Base-by-base conservation (phyloP, 495 filamentous ascomycete species). In the Tuber magnatum region DNA sequence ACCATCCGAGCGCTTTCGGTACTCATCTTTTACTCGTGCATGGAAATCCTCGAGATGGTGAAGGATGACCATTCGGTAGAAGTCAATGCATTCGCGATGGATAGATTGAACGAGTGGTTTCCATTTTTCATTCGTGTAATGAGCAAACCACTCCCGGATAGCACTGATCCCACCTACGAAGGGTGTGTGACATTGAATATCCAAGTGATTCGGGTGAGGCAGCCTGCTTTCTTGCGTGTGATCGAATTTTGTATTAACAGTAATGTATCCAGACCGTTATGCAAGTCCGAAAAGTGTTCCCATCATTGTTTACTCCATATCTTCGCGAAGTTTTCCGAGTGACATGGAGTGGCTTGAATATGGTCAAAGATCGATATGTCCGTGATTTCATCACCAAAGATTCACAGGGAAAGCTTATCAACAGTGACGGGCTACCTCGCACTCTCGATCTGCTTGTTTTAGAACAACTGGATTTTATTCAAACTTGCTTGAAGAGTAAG, bases 41-140 rank as follows among this genome's bases (percentile, higher is more conserved):
- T 98, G 82, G 93, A 98, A 83, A 93, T 93, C 72, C 88, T 99
- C 86, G 94, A 97, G 83, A 94, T 97, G 87, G 92, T 98, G 74
- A 90, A 96, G 85, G 94, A 97, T 75, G 92, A 94, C 75, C 92
- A 97, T 83, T 91, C 92, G 81, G 87, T 85, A 61, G 92, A 91
- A 42, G 93, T 99, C 71, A 93, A 92, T 82, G 87, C 86, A 1
- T 99, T 99, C 81, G 93, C 94, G 74, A 92, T 97, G 80, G 91
- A 94, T 81, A 88, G 92, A 1, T 86, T 97, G 65, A 87, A 85
- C 70, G 88, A 86, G 39, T 99, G 95, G 95, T 89, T 91, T 68
- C 93, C 95, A 4, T 96, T 97, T 85, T 92, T 97, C 84, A 83
- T 89, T 42, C 44, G 42, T 44, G 80, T 75, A 32, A 83, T 88